Percentiles rank a stretch among this genome's conserved stretches.
phyloP scores from a whole-genome alignment of 108 stramenopile species.

The Pseudonitzschia multistriata region DNA sequence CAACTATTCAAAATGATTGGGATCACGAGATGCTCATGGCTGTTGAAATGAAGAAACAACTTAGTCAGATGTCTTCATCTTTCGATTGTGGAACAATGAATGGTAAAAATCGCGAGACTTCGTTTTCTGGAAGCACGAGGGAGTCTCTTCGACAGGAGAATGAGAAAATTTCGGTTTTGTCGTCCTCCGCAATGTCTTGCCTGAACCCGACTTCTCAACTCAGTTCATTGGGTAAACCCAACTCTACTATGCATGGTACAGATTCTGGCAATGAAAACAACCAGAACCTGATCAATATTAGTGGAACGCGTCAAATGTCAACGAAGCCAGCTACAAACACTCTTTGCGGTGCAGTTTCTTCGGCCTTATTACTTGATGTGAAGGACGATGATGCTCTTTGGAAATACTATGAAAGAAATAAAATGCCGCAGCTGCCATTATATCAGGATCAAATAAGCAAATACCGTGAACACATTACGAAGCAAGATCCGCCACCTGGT shows the following conservation, averaged over 20 bases:
- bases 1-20: neutral
- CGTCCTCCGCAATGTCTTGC: constrained; percentile 4
- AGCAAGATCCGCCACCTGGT: neutral
- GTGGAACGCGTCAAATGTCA: too few relatives aligned
- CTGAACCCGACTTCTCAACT: neutral
- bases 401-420: neutral
- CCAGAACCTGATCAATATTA: neutral
- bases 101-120: neutral
- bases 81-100: neutral
- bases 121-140: neutral
- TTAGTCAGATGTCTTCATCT: neutral
- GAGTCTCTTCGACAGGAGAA: neutral
- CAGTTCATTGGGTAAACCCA: neutral
- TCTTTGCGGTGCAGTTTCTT: neutral
- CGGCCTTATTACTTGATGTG: constrained; percentile 2
- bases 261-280: neutral
- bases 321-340: neutral
- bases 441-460: neutral
- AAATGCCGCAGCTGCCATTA: neutral
- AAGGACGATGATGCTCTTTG: neutral
- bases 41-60: neutral
- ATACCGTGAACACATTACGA: too few relatives aligned
- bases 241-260: too few relatives aligned
- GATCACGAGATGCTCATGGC: constrained; percentile 12
- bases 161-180: neutral